Base-by-base conservation (phyloP, 805 yeast genomes). In the Monosporozyma servazzii region DNA sequence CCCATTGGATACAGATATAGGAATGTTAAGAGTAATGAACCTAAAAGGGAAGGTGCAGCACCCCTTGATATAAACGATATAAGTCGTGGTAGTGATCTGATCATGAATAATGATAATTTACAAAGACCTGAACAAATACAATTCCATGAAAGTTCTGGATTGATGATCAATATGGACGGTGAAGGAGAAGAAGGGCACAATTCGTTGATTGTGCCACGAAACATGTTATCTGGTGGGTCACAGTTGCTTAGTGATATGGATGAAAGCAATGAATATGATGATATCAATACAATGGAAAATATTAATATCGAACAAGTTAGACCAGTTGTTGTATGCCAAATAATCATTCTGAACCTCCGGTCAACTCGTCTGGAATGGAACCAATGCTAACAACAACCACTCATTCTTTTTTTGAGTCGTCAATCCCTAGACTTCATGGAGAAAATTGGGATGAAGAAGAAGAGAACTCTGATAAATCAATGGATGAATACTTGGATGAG, bases 1-100 rank as follows among this genome's bases (percentile, higher is more conserved):
- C 88, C 89, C 0, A 73, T 83, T 10, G 89, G 88, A 0, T 59
- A 81, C 9, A 23, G 36, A 6, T 23, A 25, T 27, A 23, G 23
- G 30, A 21, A 39, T 31, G 36, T 21, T 31, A 31, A 31, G 31
- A 31, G 7, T 45, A 42, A 27, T 13, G 20, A 48, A 13, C 17
- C 18, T 10, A 48, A 41, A 18, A 41, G 21, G 36, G 48, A 23
- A 30, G 33, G 15, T 33, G n/a, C 8, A 13, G 6, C 15, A 13
- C 17, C 17, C n/a, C 3, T 13, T 3, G n/a, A 15, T 33, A 33
- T 33, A 4, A 33, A 33, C n/a, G 37, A 33, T 33, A 33, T 33
- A 11, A 33, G 37, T 15, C 37, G 37, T 33, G 37, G 37, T 13
- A 33, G 37, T 15, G 37, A 33, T 33, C 11, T 33, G 37, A 13